Evolutionary conservation across 1,284 basidiomycete genomes (phyloP), one percentile per base, ranked within the genome.

Genomic region (Leccinum variabile): DNA sequence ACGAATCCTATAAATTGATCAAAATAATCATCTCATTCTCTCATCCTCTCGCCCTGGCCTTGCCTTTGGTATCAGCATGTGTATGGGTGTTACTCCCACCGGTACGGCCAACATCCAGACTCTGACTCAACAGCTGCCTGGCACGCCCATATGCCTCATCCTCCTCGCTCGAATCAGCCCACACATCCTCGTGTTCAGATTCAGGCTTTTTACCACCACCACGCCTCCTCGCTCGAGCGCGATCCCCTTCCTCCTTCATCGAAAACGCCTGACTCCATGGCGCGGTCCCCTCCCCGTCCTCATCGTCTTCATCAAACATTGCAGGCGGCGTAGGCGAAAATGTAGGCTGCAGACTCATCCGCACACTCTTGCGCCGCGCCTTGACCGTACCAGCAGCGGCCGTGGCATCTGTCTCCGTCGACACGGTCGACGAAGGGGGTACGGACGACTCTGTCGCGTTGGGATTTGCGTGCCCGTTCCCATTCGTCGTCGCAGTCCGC

Each of bases 291-390:
- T 68, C 66, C 8, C 67, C 49, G 3, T 44, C 41, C 11, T 25
- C 22, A 0, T 50, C 70, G 5, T 70, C 70, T n/a, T 85, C 80
- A 56, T 89, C n/a, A n/a, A n/a, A n/a, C n/a, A n/a, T n/a, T 83
- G 50, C 37, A 84, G 69, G 88, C 16, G 89, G 89, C 3, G 88
- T 83, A 1, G 86, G 77, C 30, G 87, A 88, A 72, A 88, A 90
- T 30, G 87, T 89, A 1, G 90, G 90, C 60, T 85, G 81, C 37
- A 90, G 74, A 30, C 87, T 89, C 61, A 92, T 86, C 9, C 90
- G 80, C 39, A 92, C 22, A 2, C 22, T 22, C 22, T 22, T 22
- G 22, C 22, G 22, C 2, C 22, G 22, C 22, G 2, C 22, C 2
- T 22, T 22, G 22, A 22, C 22, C 22, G 22, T 1, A 22, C 22